A percentile compares a stretch with the other conserved stretches of the same genome.
phyloP scores from a whole-genome alignment of 192 early-diverging fungal species.

The Dissophora globulifera region DNA sequence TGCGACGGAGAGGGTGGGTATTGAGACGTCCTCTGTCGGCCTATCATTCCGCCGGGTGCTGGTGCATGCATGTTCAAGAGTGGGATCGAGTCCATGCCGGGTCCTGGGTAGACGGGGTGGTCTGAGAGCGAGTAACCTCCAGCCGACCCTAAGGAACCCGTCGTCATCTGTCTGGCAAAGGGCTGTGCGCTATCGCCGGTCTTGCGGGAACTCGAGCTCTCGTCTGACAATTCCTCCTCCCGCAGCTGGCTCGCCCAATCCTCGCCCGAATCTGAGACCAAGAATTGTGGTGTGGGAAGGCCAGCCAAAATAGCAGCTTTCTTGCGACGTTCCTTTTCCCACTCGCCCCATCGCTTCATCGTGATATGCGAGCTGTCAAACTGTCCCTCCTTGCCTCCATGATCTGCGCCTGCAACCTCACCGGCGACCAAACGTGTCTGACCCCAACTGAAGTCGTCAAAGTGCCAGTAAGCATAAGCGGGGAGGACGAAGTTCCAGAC shows the following conservation, averaged over 20 bases:
- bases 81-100: constrained; percentile 42
- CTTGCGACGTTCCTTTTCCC: constrained; percentile 57
- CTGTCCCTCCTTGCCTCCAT: constrained; percentile 68
- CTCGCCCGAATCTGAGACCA: constrained; percentile 53
- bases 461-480: constrained; percentile 88
- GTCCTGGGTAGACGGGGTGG: neutral
- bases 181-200: constrained; percentile 41
- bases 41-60: constrained; percentile 49
- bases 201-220: constrained; percentile 36
- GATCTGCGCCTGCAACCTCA: constrained; percentile 66
- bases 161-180: constrained; percentile 37
- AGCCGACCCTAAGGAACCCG: constrained; percentile 24
- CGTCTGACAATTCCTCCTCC: constrained; percentile 49
- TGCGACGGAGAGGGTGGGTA: neutral
- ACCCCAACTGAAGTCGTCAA: constrained; percentile 92
- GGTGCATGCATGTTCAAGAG: constrained; percentile 48
- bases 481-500: constrained; percentile 86
- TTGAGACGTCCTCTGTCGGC: constrained; percentile 13
- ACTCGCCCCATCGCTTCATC: constrained; percentile 82
- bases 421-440: constrained; percentile 73
- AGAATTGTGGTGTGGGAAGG: constrained; percentile 53
- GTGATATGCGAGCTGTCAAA: constrained; percentile 72
- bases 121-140: constrained; percentile 36
- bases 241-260: constrained; percentile 38
- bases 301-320: constrained; percentile 58